Evolutionary conservation across 2,329 filamentous ascomycete genomes (phyloP).

Genomic region (Fusarium dlaminii): DNA sequence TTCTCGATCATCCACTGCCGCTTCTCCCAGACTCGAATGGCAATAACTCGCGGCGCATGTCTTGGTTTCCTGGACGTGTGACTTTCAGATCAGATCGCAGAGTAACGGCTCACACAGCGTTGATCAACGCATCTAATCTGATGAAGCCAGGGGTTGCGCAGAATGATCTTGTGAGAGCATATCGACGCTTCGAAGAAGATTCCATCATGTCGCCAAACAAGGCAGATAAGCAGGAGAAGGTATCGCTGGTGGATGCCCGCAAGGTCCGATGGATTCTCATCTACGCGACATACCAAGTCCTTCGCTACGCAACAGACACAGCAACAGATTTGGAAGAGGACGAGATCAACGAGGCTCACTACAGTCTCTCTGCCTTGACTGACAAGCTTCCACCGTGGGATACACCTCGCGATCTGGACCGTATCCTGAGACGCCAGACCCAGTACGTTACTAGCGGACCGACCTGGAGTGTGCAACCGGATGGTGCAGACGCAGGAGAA

Average conservation of each 20-base stretch:
- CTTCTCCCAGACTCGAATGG: slow-evolving; percentile 64
- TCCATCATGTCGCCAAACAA: slow-evolving; percentile 60
- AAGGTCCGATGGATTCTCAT: slow-evolving; percentile 83
- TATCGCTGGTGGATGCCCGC: slow-evolving; percentile 69
- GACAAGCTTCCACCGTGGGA: slow-evolving; percentile 59
- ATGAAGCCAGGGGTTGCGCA: slow-evolving; percentile 50
- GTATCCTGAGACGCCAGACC: slow-evolving; percentile 44
- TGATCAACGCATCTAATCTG: slow-evolving; percentile 61
- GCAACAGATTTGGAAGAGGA: slow-evolving; percentile 69
- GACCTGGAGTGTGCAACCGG: slow-evolving; percentile 11
- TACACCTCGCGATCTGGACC: slow-evolving; percentile 42
- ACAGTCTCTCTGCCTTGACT: slow-evolving; percentile 61
- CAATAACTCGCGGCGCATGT: slow-evolving; percentile 47
- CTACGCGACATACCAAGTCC: slow-evolving; percentile 77
- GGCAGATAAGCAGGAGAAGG: slow-evolving; percentile 64
- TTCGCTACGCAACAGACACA: slow-evolving; percentile 69
- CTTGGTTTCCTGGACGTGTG: slow-evolving; percentile 54
- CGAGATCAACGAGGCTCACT: slow-evolving; percentile 65
- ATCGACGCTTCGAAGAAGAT: slow-evolving; percentile 75
- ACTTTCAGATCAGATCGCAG: slow-evolving; percentile 59
- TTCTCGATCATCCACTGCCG: slow-evolving; percentile 73
- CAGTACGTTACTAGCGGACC: slow-evolving; percentile 35
- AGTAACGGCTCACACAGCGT: slow-evolving; percentile 61
- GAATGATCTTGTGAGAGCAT: slow-evolving; percentile 72
- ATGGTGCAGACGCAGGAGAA: slow-evolving; percentile 5